These are phyloP conservation scores for Microstegium vimineum DNA, from an alignment of 176 grass and related monocot genomes.

Conservation along the genomic window DNA sequence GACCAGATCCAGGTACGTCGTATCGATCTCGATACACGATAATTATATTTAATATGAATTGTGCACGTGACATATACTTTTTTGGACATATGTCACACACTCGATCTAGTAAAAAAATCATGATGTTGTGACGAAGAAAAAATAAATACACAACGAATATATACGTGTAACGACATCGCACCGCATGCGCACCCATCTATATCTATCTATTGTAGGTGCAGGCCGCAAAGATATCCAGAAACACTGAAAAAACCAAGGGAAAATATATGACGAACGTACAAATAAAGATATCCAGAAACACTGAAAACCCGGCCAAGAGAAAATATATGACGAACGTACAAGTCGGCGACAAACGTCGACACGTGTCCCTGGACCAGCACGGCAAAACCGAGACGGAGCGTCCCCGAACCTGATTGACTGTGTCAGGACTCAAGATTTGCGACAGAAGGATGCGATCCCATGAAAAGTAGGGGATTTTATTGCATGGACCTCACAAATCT, in stretches of 20 bases:
- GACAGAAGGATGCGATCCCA: not conserved
- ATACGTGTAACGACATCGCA: slow-evolving; percentile 3
- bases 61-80: not conserved
- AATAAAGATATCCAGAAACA: no score
- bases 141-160: not conserved
- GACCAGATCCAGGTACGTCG: slow-evolving; percentile 77
- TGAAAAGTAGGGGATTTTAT: not conserved
- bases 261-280: no score
- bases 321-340: not conserved
- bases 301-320: no score
- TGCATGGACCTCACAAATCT: not conserved
- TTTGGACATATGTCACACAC: not conserved
- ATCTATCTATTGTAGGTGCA: no score
- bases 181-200: not conserved
- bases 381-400: not conserved
- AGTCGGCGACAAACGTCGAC: not conserved
- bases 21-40: not conserved
- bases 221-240: not conserved
- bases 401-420: not conserved
- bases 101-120: not conserved
- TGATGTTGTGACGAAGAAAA: not conserved
- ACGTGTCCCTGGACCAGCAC: not conserved
- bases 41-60: not conserved
- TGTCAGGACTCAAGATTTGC: not conserved
- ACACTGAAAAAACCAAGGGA: no score